A percentile compares a stretch with the other conserved stretches of the same genome.
phyloP scores from a whole-genome alignment of 1,284 basidiomycete genomes.

The Mycocalia duriaeana region DNA sequence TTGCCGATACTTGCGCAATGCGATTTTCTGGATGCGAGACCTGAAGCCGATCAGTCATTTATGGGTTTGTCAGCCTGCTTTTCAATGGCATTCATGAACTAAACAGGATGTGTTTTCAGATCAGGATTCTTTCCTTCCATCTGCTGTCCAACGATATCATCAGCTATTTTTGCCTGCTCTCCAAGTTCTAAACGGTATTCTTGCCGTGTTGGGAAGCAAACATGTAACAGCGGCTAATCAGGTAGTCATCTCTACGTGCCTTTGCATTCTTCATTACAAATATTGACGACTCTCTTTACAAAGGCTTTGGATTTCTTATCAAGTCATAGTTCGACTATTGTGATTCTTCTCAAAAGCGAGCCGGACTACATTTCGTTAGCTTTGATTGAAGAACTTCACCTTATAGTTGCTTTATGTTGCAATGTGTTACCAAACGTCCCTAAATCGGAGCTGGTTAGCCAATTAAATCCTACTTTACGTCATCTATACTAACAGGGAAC shows the following conservation, averaged over 20 bases:
- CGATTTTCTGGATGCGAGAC: constrained; percentile 80
- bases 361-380: constrained; percentile 58
- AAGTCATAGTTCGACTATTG: constrained; percentile 75
- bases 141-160: constrained; percentile 83
- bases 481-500: background rate
- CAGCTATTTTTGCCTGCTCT: constrained; percentile 83
- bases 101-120: constrained; percentile 40
- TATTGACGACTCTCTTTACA: background rate
- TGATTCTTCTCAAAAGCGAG: constrained; percentile 75
- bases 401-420: constrained; percentile 69
- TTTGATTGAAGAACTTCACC: constrained; percentile 70
- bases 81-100: background rate
- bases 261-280: background rate
- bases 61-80: constrained; percentile 52
- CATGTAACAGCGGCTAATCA: constrained; percentile 65
- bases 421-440: constrained; percentile 65
- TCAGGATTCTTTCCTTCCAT: constrained; percentile 81
- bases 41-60: constrained; percentile 77
- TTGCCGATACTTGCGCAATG: constrained; percentile 80
- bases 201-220: constrained; percentile 63
- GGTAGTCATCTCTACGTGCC: constrained; percentile 31
- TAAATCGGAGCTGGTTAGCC: constrained; percentile 71
- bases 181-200: constrained; percentile 70
- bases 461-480: background rate
- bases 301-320: constrained; percentile 77